Conservation (phyloP, 306 rosid species). For the Cyamopsis tetragonoloba region DNA sequence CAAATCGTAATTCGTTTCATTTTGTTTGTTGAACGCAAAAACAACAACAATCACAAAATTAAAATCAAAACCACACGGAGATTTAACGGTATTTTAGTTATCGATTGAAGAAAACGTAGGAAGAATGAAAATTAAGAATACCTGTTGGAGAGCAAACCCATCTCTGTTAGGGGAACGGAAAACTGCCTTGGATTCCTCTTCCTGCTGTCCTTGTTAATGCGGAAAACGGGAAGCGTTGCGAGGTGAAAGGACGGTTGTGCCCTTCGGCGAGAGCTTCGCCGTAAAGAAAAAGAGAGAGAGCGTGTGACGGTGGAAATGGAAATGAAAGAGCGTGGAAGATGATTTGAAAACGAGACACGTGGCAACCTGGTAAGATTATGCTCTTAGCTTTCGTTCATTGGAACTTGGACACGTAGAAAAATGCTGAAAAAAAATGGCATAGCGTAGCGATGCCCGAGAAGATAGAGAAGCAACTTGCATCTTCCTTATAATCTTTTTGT, state of each 20-base stretch:
- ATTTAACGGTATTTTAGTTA: not conserved
- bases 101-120: not conserved
- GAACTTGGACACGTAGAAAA: not conserved
- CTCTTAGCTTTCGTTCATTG: not conserved
- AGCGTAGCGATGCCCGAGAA: too few species aligned
- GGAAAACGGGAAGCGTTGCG: not conserved
- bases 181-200: not conserved
- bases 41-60: not conserved
- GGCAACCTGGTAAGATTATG: not conserved
- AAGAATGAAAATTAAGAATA: slow-evolving; percentile 6
- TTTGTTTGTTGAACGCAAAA: not conserved
- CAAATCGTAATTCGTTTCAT: not conserved
- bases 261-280: slow-evolving; percentile 9
- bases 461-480: too few species aligned
- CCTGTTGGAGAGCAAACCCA: slow-evolving; percentile 88
- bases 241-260: not conserved
- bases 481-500: too few species aligned
- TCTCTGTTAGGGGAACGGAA: not conserved
- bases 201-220: not conserved
- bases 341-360: not conserved
- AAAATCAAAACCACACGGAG: not conserved
- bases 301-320: not conserved
- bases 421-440: not conserved
- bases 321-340: not conserved
- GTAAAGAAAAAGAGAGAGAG: slow-evolving; percentile 10